Evolutionary conservation across 1,284 basidiomycete genomes (phyloP).

Genomic region (Tetrapyrgos nigripes): DNA sequence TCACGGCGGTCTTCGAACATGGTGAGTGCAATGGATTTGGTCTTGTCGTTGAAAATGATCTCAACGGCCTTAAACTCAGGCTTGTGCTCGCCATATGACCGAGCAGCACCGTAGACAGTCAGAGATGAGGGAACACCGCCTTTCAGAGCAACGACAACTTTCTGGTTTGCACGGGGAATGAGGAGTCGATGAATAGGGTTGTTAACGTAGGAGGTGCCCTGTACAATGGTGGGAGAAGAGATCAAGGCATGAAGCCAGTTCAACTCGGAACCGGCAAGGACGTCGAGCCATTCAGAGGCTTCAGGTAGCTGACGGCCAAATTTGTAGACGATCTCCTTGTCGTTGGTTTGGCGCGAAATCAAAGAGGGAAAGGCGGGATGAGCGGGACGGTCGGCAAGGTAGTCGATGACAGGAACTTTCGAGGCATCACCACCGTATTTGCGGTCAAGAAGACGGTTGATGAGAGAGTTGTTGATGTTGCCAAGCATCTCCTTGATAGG

Average conservation of each 20-base stretch:
- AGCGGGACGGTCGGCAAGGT: conserved; percentile 71
- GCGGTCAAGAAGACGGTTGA: conserved; percentile 82
- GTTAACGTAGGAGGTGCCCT: conserved; percentile 84
- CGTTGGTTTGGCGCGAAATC: conserved; percentile 54
- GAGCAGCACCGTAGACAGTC: conserved; percentile 77
- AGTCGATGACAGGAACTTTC: conserved; percentile 86
- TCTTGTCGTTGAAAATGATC: conserved; percentile 63
- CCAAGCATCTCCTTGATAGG: conserved; percentile 93
- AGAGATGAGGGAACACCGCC: conserved; percentile 61
- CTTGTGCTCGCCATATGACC: conserved; percentile 82
- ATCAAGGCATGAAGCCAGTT: conserved; percentile 91
- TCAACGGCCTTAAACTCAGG: conserved; percentile 86
- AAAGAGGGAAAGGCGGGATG: conserved; percentile 46
- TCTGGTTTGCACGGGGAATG: conserved; percentile 82
- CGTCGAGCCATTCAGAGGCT: conserved; percentile 81
- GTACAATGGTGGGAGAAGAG: conserved; percentile 84
- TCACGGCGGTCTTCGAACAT: conserved; percentile 88
- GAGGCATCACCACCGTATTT: conserved; percentile 83
- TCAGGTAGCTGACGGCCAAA: conserved; percentile 66
- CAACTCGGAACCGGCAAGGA: conserved; percentile 81
- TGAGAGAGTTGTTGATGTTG: conserved; percentile 82
- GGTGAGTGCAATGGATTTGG: conserved; percentile 74
- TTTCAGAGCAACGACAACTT: conserved; percentile 64
- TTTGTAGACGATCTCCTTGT: conserved; percentile 60
- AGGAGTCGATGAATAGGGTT: conserved; percentile 93